Evolutionary conservation across 805 yeast species (phyloP).

Genomic region (Myxozyma vanderwaltii): DNA sequence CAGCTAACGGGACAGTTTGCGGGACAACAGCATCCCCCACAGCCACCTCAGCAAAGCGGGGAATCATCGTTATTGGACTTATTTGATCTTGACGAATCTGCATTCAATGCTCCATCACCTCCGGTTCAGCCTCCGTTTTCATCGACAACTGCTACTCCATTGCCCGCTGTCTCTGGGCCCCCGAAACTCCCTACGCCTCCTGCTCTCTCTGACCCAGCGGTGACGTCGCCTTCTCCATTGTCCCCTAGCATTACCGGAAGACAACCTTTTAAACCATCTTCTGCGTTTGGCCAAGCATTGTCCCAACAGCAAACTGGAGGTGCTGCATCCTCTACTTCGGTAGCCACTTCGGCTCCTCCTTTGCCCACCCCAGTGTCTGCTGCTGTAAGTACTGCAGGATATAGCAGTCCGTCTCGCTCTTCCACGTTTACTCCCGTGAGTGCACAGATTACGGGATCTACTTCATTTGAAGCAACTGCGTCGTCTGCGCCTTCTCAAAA

Average conservation of each 20-base stretch:
- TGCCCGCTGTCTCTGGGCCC: conserved; percentile 36
- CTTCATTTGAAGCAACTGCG: not conserved
- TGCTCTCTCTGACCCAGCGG: conserved; percentile 25
- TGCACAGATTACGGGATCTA: not conserved
- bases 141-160: not conserved
- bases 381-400: not conserved
- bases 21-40: conserved; percentile 42
- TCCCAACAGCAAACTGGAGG: conserved; percentile 42
- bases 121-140: conserved; percentile 18
- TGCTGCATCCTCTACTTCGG: conserved; percentile 29
- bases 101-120: conserved; percentile 33
- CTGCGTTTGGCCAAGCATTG: conserved; percentile 80
- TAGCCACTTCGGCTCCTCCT: conserved; percentile 29
- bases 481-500: not conserved
- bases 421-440: conserved; percentile 2
- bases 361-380: conserved; percentile 2
- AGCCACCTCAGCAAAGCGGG: conserved; percentile 40
- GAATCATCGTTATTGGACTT: conserved; percentile 67
- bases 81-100: conserved; percentile 57
- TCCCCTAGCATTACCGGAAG: conserved; percentile 30
- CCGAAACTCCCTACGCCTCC: conserved; percentile 39
- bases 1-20: no score
- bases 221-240: conserved; percentile 31
- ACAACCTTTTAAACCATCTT: conserved; percentile 71
- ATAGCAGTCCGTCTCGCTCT: not conserved